Conservation (phyloP, 2,329 filamentous ascomycete genomes). For the Claviceps sp. region DNA sequence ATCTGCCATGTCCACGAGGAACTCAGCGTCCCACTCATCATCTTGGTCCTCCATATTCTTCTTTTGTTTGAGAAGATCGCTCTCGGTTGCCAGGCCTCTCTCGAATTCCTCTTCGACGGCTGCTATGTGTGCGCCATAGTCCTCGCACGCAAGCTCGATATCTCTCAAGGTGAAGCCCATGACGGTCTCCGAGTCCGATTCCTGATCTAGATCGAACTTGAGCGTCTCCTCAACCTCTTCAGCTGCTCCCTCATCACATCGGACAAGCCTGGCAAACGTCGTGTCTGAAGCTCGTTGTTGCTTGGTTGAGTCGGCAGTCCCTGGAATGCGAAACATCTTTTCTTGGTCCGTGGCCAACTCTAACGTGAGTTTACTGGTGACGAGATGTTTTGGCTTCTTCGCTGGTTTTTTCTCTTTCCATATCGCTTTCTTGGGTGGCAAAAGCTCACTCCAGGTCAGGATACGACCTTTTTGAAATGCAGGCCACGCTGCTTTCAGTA, state of each 20-base stretch:
- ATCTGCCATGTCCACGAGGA: constrained; percentile 35
- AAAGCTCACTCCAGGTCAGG: constrained; percentile 67
- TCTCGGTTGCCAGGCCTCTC: constrained; percentile 17
- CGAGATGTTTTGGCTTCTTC: constrained; percentile 68
- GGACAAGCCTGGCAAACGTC: constrained; percentile 34
- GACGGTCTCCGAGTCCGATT: constrained; percentile 49
- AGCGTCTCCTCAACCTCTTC: constrained; percentile 21
- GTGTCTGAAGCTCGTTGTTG: constrained; percentile 42
- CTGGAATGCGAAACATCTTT: constrained; percentile 66
- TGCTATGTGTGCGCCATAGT: constrained; percentile 61
- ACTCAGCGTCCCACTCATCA: constrained; percentile 52
- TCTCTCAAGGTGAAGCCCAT: constrained; percentile 68
- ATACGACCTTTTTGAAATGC: constrained; percentile 63
- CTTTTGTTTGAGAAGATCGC: constrained; percentile 18
- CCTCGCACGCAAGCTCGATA: constrained; percentile 71
- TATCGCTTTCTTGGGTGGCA: constrained; percentile 66
- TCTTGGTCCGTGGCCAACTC: constrained; percentile 81
- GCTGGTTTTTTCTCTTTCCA: constrained; percentile 66
- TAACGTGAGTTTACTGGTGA: constrained; percentile 77
- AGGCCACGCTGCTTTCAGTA: constrained; percentile 70
- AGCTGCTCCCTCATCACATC: constrained; percentile 26
- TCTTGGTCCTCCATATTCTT: constrained; percentile 27
- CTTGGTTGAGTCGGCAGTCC: constrained; percentile 37
- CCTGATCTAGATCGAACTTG: constrained; percentile 35
- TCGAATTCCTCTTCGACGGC: constrained; percentile 28